Evolutionary conservation across 305 asterid genomes (phyloP).

Genomic region (Rubia peregrina): DNA sequence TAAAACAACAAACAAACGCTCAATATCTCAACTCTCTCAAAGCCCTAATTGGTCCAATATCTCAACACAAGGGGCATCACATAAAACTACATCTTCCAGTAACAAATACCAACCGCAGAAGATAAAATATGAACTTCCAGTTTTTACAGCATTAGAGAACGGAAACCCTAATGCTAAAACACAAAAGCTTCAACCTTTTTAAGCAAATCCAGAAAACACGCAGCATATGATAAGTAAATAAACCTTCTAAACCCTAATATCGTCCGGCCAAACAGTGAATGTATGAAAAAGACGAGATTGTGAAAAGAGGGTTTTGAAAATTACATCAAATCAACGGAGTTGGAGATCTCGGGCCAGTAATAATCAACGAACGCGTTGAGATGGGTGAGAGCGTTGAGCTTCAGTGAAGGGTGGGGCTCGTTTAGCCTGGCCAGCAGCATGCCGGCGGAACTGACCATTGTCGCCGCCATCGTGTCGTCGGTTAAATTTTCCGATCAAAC

Average conservation of each 20-base stretch:
- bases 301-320: background rate
- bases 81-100: background rate
- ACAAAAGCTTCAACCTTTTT: background rate
- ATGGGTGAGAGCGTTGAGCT: constrained; percentile 81
- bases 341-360: constrained; percentile 98
- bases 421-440: constrained; percentile 85
- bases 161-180: background rate
- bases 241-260: background rate
- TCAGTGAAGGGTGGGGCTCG: constrained; percentile 69
- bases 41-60: background rate
- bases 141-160: background rate
- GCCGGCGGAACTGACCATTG: constrained; percentile 87
- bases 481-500: background rate
- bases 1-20: constrained; percentile 12
- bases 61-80: background rate
- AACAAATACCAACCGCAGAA: background rate
- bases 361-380: constrained; percentile 81
- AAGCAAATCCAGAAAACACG: background rate
- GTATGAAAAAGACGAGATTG: background rate
- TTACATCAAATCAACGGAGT: constrained; percentile 78
- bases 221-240: background rate
- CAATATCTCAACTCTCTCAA: constrained; percentile 1
- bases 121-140: background rate
- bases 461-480: constrained; percentile 43
- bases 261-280: background rate